A percentile compares a stretch with the other conserved stretches of the same genome.
Conservation (phyloP, 2,329 filamentous ascomycete genomes). For the Uncinocarpus reesii region DNA sequence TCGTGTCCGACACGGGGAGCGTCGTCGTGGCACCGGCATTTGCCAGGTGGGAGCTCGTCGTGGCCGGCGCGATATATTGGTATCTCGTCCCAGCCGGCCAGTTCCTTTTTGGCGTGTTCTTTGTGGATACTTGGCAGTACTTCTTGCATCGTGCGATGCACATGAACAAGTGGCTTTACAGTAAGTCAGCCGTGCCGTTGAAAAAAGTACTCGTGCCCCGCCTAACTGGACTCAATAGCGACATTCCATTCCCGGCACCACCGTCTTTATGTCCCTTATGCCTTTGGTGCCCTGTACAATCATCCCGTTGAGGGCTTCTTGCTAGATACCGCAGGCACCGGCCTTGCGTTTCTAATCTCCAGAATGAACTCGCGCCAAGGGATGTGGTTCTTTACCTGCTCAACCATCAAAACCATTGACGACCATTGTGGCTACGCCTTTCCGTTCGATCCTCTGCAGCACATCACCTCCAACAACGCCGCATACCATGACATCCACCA, state of each 20-base stretch:
- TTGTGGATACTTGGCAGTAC: slow-evolving; percentile 97
- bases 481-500: slow-evolving; percentile 97
- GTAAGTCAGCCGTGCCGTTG: slow-evolving; percentile 44
- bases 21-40: slow-evolving; percentile 55
- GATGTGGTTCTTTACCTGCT: slow-evolving; percentile 80
- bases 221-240: slow-evolving; percentile 41
- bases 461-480: slow-evolving; percentile 87
- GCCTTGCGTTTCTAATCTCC: slow-evolving; percentile 68
- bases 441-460: slow-evolving; percentile 88
- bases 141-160: slow-evolving; percentile 96
- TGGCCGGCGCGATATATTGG: slow-evolving; percentile 72
- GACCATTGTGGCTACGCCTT: slow-evolving; percentile 96
- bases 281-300: slow-evolving; percentile 93
- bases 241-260: slow-evolving; percentile 93
- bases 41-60: slow-evolving; percentile 66
- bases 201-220: too few relatives aligned
- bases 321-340: slow-evolving; percentile 80
- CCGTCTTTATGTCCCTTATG: slow-evolving; percentile 93
- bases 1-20: slow-evolving; percentile 44
- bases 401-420: slow-evolving; percentile 91
- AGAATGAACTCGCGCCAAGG: slow-evolving; percentile 77
- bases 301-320: slow-evolving; percentile 90
- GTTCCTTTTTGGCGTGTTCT: slow-evolving; percentile 59
- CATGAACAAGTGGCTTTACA: slow-evolving; percentile 92
- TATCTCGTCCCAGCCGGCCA: slow-evolving; percentile 64